phyloP scores from a whole-genome alignment of 371 early-diverging fungal species.

The Coemansia sp. region DNA sequence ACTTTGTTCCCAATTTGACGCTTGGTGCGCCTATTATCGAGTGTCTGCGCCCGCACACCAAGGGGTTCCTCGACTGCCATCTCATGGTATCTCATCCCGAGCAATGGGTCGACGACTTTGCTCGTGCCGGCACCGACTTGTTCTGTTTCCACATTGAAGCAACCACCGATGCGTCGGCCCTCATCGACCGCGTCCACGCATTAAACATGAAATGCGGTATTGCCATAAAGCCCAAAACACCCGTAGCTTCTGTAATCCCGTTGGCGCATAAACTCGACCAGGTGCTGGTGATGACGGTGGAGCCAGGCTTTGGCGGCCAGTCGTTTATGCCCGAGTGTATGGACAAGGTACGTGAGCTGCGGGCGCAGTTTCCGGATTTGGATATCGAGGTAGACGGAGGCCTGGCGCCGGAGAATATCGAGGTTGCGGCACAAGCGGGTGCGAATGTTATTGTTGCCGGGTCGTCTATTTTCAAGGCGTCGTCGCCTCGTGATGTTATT shows the following conservation, averaged over 20 bases:
- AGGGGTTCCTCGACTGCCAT: conserved; percentile 96
- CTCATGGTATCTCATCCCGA: conserved; percentile 96
- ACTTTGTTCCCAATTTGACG: conserved; percentile 98
- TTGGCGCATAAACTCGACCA: conserved; percentile 77
- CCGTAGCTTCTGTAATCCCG: conserved; percentile 69
- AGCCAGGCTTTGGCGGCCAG: conserved; percentile 98
- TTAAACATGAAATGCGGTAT: conserved; percentile 93
- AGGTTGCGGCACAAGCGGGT: conserved; percentile 82
- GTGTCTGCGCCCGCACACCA: conserved; percentile 80
- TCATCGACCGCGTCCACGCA: conserved; percentile 77
- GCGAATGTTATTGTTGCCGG: conserved; percentile 99
- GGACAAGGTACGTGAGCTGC: conserved; percentile 75
- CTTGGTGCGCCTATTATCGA: conserved; percentile 93
- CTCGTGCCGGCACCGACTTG: conserved; percentile 86
- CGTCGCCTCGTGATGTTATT: conserved; percentile 73
- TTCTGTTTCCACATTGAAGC: conserved; percentile 96
- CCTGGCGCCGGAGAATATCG: conserved; percentile 82
- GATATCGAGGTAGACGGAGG: conserved; percentile 99
- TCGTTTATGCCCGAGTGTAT: conserved; percentile 84
- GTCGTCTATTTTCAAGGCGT: conserved; percentile 87
- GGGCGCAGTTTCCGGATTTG: conserved; percentile 77
- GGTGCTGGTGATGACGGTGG: conserved; percentile 98
- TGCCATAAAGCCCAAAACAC: conserved; percentile 91
- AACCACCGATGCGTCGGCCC: conserved; percentile 66
- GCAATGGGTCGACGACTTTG: conserved; percentile 92